These are phyloP conservation scores for Penicillium sp. DNA, from an alignment of 2,329 filamentous ascomycete species.

Conservation along the genomic window DNA sequence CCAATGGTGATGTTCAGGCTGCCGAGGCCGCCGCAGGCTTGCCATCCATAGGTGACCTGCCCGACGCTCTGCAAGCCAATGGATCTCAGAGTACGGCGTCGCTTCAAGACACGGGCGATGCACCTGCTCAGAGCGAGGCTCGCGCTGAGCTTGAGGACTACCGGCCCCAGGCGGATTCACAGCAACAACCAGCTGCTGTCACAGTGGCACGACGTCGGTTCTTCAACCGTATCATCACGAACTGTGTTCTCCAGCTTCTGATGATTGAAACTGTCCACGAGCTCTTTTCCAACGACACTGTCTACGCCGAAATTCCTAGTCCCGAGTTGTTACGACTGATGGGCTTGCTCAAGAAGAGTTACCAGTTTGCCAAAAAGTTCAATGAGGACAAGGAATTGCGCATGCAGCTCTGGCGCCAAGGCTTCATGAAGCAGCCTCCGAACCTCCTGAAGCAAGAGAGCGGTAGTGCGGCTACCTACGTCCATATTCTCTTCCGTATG, in stretches of 20 bases:
- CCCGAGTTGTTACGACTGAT: conserved; percentile 87
- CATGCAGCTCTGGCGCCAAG: conserved; percentile 91
- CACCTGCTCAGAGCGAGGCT: conserved; percentile 36
- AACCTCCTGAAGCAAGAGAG: conserved; percentile 97
- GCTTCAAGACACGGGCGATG: conserved; percentile 35
- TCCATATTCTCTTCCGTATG: conserved; percentile 95
- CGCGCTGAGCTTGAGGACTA: conserved; percentile 75
- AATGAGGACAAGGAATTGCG: conserved; percentile 96
- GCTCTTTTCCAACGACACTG: conserved; percentile 93
- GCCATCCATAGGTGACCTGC: conserved; percentile 16
- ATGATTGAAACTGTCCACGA: conserved; percentile 99
- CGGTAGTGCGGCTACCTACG: conserved; percentile 89
- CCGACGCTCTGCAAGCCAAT: conserved; percentile 29
- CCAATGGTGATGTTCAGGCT: conserved; percentile 25
- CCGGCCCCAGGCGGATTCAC: conserved; percentile 70
- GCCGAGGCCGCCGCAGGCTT: conserved; percentile 22
- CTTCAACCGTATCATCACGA: conserved; percentile 99
- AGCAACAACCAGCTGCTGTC: conserved; percentile 87
- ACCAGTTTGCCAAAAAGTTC: conserved; percentile 94
- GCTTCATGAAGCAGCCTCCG: conserved; percentile 99
- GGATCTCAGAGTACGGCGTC: conserved; percentile 28
- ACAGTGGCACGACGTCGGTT: conserved; percentile 90
- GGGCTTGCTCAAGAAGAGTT: conserved; percentile 91
- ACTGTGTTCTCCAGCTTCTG: conserved; percentile 92
- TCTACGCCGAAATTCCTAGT: conserved; percentile 91